Percentiles rank a stretch among this genome's conserved stretches.
These are phyloP conservation scores for Fusarium sp. DNA, from an alignment of 2,329 filamentous ascomycete species.

Conservation along the genomic window DNA sequence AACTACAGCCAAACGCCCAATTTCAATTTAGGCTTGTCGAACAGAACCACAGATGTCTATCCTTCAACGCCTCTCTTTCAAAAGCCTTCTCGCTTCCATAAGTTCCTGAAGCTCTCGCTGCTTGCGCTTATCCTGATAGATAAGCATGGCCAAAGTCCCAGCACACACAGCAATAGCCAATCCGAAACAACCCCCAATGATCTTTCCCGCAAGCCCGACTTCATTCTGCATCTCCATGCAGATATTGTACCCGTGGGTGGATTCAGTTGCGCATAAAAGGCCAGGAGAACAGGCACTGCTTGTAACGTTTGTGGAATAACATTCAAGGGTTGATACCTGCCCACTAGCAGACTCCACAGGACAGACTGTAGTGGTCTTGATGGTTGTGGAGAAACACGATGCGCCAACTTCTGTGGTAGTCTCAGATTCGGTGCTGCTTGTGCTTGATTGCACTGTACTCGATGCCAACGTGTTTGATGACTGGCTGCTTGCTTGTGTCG, in stretches of 20 bases:
- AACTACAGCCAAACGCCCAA: not conserved
- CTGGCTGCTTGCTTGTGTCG: not conserved
- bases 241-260: not conserved
- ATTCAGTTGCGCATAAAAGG: not conserved
- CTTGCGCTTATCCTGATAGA: not conserved
- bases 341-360: not conserved
- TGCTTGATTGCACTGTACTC: not conserved
- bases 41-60: not conserved
- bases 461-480: not conserved
- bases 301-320: not conserved
- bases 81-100: not conserved
- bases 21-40: not conserved
- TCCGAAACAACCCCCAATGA: not conserved
- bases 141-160: not conserved
- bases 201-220: not conserved
- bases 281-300: not conserved
- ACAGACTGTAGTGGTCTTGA: not conserved
- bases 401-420: not conserved
- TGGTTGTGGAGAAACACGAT: not conserved
- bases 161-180: not conserved
- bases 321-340: not conserved
- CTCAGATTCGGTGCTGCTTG: not conserved
- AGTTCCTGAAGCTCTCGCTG: not conserved
- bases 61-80: not conserved
- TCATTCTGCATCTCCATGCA: not conserved